phyloP scores from a whole-genome alignment of 164 flowering plant species.

The Berberis thunbergii region DNA sequence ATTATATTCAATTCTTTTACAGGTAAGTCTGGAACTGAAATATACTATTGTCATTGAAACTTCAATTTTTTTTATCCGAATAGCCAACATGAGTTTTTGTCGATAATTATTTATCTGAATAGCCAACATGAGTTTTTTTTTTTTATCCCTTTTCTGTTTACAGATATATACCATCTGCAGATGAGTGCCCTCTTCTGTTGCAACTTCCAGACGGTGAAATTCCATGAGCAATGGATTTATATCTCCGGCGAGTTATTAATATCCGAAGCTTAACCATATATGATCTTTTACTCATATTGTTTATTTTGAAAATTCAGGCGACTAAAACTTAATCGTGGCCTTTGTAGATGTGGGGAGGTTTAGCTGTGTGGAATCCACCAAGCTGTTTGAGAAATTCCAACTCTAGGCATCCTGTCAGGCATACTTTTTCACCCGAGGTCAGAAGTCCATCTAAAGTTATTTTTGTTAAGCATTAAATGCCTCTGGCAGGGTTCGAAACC shows the following conservation, averaged over 20 bases:
- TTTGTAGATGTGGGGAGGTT: slow-evolving; percentile 95
- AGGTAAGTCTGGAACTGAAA: too few relatives aligned
- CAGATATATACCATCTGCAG: slow-evolving; percentile 86
- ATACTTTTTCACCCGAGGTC: slow-evolving; percentile 57
- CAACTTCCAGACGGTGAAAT: slow-evolving; percentile 74
- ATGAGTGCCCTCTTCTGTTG: slow-evolving; percentile 79
- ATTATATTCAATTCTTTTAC: too few relatives aligned
- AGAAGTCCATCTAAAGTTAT: slow-evolving; percentile 12
- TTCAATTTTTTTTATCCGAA: too few relatives aligned
- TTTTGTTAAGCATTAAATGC: not conserved
- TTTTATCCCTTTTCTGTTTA: slow-evolving; percentile 8
- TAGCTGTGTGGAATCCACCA: slow-evolving; percentile 79
- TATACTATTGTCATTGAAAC: too few relatives aligned
- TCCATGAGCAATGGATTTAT: slow-evolving; percentile 83
- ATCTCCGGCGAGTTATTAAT: slow-evolving; percentile 63
- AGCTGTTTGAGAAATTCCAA: slow-evolving; percentile 36
- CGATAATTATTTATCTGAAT: too few relatives aligned
- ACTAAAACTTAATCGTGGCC: slow-evolving; percentile 5
- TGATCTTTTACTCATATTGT: not conserved
- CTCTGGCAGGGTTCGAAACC: too few relatives aligned
- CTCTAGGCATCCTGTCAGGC: slow-evolving; percentile 26
- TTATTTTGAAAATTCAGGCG: slow-evolving; percentile 4
- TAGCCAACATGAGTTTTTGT: too few relatives aligned
- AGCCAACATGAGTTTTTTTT: not conserved
- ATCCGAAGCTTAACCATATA: slow-evolving; percentile 9